Conservation (phyloP, 179 eudicot genomes). For the Camellia oleifera region DNA sequence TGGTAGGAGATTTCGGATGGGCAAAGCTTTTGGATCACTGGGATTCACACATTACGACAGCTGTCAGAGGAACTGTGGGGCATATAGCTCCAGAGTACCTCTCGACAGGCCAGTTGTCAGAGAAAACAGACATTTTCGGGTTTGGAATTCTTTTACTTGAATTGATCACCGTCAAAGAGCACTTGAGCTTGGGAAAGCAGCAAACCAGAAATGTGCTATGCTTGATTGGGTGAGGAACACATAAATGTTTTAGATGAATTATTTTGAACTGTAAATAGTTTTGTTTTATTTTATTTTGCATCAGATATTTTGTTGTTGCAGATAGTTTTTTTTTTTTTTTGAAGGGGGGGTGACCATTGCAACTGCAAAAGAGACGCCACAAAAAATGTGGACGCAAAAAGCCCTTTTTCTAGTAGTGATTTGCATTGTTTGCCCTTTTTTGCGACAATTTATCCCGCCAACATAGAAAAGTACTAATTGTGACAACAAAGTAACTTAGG, state of each 20-base stretch:
- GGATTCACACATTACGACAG: slow-evolving; percentile 85
- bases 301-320: too few relatives aligned
- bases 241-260: neutral
- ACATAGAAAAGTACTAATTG: too few relatives aligned
- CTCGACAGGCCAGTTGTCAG: slow-evolving; percentile 87
- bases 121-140: slow-evolving; percentile 85
- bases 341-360: too few relatives aligned
- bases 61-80: slow-evolving; percentile 87
- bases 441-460: too few relatives aligned
- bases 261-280: neutral
- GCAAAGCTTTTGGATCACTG: slow-evolving; percentile 82
- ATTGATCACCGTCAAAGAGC: slow-evolving; percentile 80
- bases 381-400: too few relatives aligned
- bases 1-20: slow-evolving; percentile 87
- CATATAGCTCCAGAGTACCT: slow-evolving; percentile 92
- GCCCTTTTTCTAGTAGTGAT: too few relatives aligned
- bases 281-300: too few relatives aligned
- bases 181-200: slow-evolving; percentile 81
- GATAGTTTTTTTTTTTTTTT: too few relatives aligned
- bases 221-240: slow-evolving; percentile 65
- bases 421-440: too few relatives aligned
- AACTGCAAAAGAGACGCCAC: too few relatives aligned
- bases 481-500: too few relatives aligned
- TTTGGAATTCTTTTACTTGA: slow-evolving; percentile 84
- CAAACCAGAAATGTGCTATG: slow-evolving; percentile 89